Base-by-base conservation (phyloP, 1,139 yeast species). In the Yamadazyma sp. region DNA sequence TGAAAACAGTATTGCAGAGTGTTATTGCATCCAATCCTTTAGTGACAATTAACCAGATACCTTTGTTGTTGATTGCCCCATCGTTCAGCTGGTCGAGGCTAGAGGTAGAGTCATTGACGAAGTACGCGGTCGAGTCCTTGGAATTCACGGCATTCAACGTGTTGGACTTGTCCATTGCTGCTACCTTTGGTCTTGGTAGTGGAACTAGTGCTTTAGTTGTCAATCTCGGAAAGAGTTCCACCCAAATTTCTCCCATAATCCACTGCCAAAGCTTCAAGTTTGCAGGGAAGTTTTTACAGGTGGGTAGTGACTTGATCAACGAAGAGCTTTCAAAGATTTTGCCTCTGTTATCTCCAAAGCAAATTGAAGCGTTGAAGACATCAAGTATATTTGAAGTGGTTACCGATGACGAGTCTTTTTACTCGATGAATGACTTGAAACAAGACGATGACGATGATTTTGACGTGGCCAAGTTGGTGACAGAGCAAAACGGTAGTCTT, bases 391-490 rank as follows among this genome's bases (percentile, higher is more conserved):
- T 70, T 55, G 97, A 92, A 62, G 86, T 88, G 10, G 70, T 88
- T 45, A 61, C 53, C 47, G 55, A 55, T 33, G 83, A 80, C 50
- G 83, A 76, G 41, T 78, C 84, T 2, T 82, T 78, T 60, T 82
- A 79, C 53, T 81, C 83, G 14, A 56, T 69, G 43, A 74, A 73
- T 25, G 82, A 71, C 40, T 58, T 75, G 38, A 65, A 66, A 28
- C 62, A 62, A 16, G 13, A 32, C 10, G 47, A 45, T 26, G 94
- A 85, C 25, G 92, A 87, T 33, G 78, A 81, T 3, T 73, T 88
- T 36, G 97, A 92, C 59, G 90, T 92, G 34, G 97, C 97, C 1
- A 88, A 88, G 29, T 80, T 89, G 51, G 95, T 92, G 7, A 79
- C 95, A 1, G 82, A 87, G 43, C 59, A 56, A 14, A 63, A 56